These are phyloP conservation scores for Pythium myriotylum DNA, from an alignment of 352 stramenopile species.

Conservation along the genomic window DNA sequence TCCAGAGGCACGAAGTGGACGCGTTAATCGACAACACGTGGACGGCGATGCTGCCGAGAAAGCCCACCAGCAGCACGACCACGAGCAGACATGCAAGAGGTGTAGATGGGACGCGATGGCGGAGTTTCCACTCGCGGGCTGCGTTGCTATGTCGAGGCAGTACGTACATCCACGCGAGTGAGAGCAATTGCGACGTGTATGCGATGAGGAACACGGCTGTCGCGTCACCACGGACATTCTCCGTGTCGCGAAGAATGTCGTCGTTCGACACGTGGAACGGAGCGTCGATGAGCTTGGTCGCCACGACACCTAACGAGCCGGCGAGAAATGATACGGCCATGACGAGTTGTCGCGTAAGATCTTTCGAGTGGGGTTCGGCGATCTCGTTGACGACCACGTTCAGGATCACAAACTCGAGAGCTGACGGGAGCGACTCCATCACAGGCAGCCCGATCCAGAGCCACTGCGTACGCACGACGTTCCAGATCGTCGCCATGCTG, in stretches of 20 bases:
- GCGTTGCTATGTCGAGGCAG: constrained; percentile 44
- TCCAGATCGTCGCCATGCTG: constrained; percentile 61
- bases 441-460: constrained; percentile 68
- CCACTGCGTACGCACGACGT: constrained; percentile 64
- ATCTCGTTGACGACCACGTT: constrained; percentile 54
- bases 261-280: constrained; percentile 54
- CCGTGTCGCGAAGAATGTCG: constrained; percentile 53
- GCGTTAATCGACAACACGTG: constrained; percentile 60
- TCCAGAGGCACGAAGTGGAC: constrained; percentile 44
- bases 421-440: constrained; percentile 54
- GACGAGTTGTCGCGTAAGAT: constrained; percentile 41
- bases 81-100: constrained; percentile 21
- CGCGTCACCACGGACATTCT: constrained; percentile 40
- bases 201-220: constrained; percentile 56
- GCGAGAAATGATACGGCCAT: constrained; percentile 53
- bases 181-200: constrained; percentile 51
- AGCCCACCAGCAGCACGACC: constrained; percentile 23
- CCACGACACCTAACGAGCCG: constrained; percentile 39
- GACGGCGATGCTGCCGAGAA: constrained; percentile 35
- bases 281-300: constrained; percentile 68
- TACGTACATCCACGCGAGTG: constrained; percentile 47
- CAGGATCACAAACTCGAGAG: constrained; percentile 56
- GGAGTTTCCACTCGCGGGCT: constrained; percentile 32
- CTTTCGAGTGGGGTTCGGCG: constrained; percentile 38
- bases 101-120: constrained; percentile 31